Evolutionary conservation across 2,329 filamentous ascomycete genomes (phyloP), one percentile per base, ranked within the genome.

Genomic region (Fusarium foetens): DNA sequence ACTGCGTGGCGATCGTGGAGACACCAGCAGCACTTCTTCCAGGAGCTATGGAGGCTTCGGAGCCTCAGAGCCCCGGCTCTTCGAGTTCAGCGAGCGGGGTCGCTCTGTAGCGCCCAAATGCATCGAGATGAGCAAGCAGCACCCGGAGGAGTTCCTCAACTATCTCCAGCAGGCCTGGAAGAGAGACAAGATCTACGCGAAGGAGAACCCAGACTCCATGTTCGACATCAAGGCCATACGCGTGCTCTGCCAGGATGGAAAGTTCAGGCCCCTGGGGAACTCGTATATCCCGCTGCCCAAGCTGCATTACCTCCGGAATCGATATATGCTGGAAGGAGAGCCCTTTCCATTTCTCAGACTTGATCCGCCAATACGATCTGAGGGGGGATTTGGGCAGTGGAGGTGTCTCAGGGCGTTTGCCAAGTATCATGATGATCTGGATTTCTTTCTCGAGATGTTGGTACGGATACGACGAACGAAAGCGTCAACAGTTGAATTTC

Each of bases 381-480:
- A 76, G 10, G 73, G 73, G 1, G 69, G 73, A 0, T 69, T 75
- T 14, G 72, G 72, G 0, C 60, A 66, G 9, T 76, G 74, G 74
- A 59, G 53, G n/a, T 76, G 71, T 38, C 72, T 76, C 1, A 43
- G 68, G 17, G 58, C 71, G 13, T 67, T 76, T 61, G 65, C 71
- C n/a, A 71, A 60, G 35, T 58, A 66, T 17, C 61, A 58, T 36
- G 72, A 75, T 21, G 63, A 75, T 9, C 35, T 76, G 13, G 63
- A 75, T 39, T 76, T 76, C 23, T 76, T 72, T 51, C 59, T 76
- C n/a, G 74, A 75, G 31, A 73, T 76, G 59, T 42, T 76, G 57
- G 61, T 65, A 33, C 55, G 65, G 41, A 39, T 75, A 52, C 65
- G 65, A 42, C 51, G 68, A 23, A 53, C 65, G 14, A 76, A 75